Evolutionary conservation across 2,329 filamentous ascomycete genomes (phyloP), one percentile per base, ranked within the genome.

Genomic region (Diaporthe velutina): DNA sequence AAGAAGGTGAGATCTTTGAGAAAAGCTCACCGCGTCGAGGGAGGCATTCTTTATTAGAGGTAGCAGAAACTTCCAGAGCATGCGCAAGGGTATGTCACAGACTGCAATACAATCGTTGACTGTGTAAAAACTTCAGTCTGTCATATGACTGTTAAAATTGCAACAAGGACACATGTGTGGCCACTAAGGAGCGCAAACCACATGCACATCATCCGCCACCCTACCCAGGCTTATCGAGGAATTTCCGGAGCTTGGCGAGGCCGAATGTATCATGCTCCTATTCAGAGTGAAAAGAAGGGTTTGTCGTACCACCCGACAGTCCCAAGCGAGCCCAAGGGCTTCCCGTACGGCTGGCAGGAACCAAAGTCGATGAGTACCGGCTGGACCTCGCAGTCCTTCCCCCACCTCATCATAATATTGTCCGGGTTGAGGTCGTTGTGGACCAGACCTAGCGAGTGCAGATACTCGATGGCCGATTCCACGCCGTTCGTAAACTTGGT

Each of bases 391-490:
- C 8, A 40, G 9, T 55, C 17, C 28, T 55, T 22, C 1, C 54
- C 54, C 28, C 54, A 17, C 9, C 50, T 66, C 38, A 73, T 33
- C 55, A 73, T 40, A 13, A 73, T 66, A n/a, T 73, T 73, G 22
- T 40, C 38, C 19, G 70, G 70, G 28, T 73, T 73, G 40, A 73
- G 52, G 19, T 73, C 55, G 45, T 73, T 73, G 50, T 73, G 70
- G 19, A 58, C 55, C 17, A 50, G 50, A 5, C 70, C 70, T 0
- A 73, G 70, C 0, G 57, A 66, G 42, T 73, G 57, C 12, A 73
- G 70, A 19, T 73, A 57, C 25, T 42, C 25, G 19, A 73, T 52
- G n/a, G 70, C 70, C 22, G 55, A 73, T 30, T 73, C 58, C 12
- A 73, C 28, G 42, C 55, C 70, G 30, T 66, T 28, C 30, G 48